Conservation (phyloP, 2,329 filamentous ascomycete genomes). For the Pseudogymnoascus sp. region DNA sequence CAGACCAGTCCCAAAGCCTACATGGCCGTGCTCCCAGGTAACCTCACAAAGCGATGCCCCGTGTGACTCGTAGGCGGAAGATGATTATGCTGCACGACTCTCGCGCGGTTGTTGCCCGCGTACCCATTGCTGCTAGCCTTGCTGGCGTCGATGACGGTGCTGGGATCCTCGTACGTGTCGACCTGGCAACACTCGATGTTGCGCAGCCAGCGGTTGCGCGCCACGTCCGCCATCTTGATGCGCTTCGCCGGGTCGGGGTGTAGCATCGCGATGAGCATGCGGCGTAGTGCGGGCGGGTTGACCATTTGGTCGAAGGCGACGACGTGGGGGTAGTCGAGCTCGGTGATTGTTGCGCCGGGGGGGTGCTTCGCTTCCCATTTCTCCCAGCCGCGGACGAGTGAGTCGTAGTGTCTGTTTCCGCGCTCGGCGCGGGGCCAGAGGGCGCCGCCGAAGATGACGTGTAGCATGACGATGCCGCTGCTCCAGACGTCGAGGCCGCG, state of each 20-base stretch:
- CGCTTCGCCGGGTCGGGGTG: constrained; percentile 68
- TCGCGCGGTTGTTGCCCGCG: constrained; percentile 34
- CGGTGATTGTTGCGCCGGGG: constrained; percentile 38
- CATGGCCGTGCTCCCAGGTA: constrained; percentile 24
- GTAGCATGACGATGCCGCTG: constrained; percentile 73
- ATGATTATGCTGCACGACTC: constrained; percentile 25
- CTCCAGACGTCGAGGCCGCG: constrained; percentile 80
- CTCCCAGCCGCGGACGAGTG: constrained; percentile 59
- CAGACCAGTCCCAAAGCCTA: neutral
- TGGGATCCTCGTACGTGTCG: constrained; percentile 59
- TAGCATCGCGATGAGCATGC: constrained; percentile 71
- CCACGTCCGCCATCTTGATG: constrained; percentile 58
- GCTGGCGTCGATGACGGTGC: constrained; percentile 52
- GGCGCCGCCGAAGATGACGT: constrained; percentile 62
- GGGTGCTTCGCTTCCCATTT: constrained; percentile 54
- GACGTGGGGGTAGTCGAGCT: constrained; percentile 58
- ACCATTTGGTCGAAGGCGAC: constrained; percentile 56
- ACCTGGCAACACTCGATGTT: constrained; percentile 71
- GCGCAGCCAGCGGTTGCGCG: constrained; percentile 65
- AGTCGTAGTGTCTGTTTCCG: constrained; percentile 50
- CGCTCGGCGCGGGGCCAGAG: constrained; percentile 65
- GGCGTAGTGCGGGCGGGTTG: constrained; percentile 59
- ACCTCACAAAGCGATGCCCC: constrained; percentile 22
- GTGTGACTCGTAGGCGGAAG: constrained; percentile 19
- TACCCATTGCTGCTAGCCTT: constrained; percentile 40